Conservation (phyloP, 495 filamentous ascomycete genomes). For the Podospora tetraspora region DNA sequence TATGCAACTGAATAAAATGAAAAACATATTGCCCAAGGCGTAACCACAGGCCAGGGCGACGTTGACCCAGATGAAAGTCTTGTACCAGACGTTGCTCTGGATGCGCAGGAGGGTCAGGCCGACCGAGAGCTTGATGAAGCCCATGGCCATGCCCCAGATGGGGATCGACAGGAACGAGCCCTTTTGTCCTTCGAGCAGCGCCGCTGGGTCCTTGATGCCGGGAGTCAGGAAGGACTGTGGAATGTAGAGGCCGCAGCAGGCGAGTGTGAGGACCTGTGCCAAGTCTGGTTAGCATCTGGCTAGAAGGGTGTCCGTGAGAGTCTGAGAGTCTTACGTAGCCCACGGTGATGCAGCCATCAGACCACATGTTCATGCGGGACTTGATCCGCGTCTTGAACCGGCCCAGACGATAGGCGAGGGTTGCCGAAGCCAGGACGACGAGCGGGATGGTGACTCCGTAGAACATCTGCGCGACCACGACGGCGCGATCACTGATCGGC, state of each 20-base stretch:
- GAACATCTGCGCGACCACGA: neutral
- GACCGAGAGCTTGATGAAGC: neutral
- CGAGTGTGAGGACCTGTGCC: neutral
- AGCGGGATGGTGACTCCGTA: neutral
- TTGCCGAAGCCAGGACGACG: neutral
- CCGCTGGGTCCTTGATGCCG: neutral
- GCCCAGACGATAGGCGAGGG: neutral
- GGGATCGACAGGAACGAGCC: neutral
- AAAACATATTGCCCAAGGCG: neutral
- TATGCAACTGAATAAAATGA: neutral
- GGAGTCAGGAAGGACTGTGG: neutral
- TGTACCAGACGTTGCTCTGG: neutral
- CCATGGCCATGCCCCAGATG: neutral
- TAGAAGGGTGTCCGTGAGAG: neutral
- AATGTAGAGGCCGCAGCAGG: neutral
- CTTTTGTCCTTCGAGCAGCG: neutral
- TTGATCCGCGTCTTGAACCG: neutral
- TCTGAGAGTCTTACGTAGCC: neutral
- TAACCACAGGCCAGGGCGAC: neutral
- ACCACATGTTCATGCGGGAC: neutral
- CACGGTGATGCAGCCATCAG: neutral
- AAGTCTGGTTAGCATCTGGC: neutral
- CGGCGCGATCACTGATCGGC: neutral
- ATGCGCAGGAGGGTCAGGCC: neutral
- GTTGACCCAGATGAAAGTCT: neutral